Evolutionary conservation across 2,329 filamentous ascomycete genomes (phyloP), one percentile per base, ranked within the genome.

Genomic region (Trichothecium sympodiale): DNA sequence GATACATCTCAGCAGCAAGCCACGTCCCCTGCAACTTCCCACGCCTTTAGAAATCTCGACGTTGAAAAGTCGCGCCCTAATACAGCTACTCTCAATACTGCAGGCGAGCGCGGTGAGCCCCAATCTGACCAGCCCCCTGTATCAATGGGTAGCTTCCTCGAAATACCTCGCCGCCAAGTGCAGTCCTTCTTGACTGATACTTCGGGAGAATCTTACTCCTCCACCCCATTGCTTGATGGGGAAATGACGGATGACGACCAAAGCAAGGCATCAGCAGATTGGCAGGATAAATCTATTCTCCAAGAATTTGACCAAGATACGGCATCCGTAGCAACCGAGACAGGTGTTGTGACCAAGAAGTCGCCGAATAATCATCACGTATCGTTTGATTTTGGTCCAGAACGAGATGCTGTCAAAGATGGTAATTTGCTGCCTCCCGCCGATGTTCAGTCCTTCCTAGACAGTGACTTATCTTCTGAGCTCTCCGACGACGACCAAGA

Each of bases 161-260:
- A 46, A n/a, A 43, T 48, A 1, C 43, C 48, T 4, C 46, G 47
- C 12, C 44, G 47, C 20, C 20, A 25, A 25, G 20, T 25, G 20
- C 57, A 52, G 28, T 74, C 71, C 1, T 67, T 72, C 44, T 43
- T 73, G 4, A 74, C 73, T 1, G 69, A 74, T 12, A 73, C 71
- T 38, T 87, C 84, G 0, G 70, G 75, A 18, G 77, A 80, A 34
- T 89, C 83, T 0, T 87, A 86, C 51, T 80, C 74, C 28, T 88
- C 83, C 0, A 77, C 80, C 25, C 84, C 86, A 4, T 67, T 91
- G 7, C 67, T 93, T 10, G 80, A 89, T 41, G 74, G 82, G 34
- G 82, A 71, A 3, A 51, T 69, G 20, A 67, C 65, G 1, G 69
- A 75, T 29, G 68, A 74, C 41, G 65, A 55, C 1, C 56, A 49